These are phyloP conservation scores for Darksidea phi DNA, from an alignment of 495 filamentous ascomycete species.

Conservation along the genomic window DNA sequence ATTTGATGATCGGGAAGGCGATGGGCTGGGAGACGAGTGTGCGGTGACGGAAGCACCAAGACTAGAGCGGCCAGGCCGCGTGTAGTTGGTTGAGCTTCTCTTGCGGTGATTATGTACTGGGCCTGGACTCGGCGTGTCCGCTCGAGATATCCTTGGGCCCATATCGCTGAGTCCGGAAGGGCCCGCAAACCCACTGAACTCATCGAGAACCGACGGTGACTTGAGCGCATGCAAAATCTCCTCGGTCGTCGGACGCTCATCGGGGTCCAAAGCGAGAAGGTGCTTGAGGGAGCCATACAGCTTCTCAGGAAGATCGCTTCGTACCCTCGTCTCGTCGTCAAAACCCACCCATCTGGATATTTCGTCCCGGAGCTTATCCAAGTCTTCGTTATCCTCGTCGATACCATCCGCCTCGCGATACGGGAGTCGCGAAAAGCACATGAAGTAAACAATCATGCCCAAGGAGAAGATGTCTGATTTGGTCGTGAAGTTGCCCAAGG, in stretches of 20 bases:
- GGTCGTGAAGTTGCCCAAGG: conserved; percentile 85
- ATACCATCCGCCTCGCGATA: conserved; percentile 79
- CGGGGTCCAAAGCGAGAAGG: conserved; percentile 74
- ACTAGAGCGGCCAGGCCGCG: conserved; percentile 33
- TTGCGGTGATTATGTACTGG: conserved; percentile 31
- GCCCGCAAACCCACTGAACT: conserved; percentile 37
- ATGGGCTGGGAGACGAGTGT: conserved; percentile 21
- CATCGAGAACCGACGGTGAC: conserved; percentile 62
- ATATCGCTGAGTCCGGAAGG: conserved; percentile 21
- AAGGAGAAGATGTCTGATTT: conserved; percentile 97
- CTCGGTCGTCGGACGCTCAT: conserved; percentile 75
- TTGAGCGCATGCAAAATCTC: conserved; percentile 84
- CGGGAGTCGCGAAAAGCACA: conserved; percentile 89
- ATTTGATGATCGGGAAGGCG: neutral
- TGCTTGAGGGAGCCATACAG: conserved; percentile 81
- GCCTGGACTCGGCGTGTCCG: conserved; percentile 32
- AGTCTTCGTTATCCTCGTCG: conserved; percentile 88
- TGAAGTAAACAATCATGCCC: conserved; percentile 97
- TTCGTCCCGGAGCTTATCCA: conserved; percentile 83
- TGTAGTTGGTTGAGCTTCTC: conserved; percentile 25
- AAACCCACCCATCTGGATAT: conserved; percentile 87
- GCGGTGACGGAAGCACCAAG: conserved; percentile 20
- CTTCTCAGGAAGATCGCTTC: conserved; percentile 80
- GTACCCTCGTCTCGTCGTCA: conserved; percentile 63
- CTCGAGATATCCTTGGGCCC: conserved; percentile 29